A percentile compares a stretch with the other conserved stretches of the same genome.
phyloP scores from a whole-genome alignment of 2,329 filamentous ascomycete species.

The Trichoderma koningii region DNA sequence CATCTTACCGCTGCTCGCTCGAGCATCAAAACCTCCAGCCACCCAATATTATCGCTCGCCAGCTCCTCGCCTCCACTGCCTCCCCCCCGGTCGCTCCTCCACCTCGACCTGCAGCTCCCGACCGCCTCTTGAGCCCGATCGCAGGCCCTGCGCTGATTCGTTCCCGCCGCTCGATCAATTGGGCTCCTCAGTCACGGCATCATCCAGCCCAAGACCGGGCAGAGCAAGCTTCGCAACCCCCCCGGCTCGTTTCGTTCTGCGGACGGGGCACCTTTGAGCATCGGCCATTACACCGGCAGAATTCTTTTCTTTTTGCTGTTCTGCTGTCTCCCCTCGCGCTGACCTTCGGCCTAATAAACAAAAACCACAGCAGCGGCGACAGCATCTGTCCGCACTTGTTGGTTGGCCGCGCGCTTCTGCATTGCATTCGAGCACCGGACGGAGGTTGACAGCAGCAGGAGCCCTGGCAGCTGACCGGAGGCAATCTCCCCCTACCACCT shows the following conservation, averaged over 20 bases:
- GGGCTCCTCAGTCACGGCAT: constrained; percentile 11
- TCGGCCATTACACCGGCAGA: constrained; percentile 16
- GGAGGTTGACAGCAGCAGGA: constrained; percentile 11
- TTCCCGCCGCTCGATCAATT: constrained; percentile 19
- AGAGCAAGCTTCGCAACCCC: constrained; percentile 14
- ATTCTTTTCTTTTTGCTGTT: not conserved
- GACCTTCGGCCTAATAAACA: not conserved
- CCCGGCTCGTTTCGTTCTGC: constrained; percentile 23
- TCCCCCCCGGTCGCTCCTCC: constrained; percentile 26
- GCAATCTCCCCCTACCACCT: not conserved
- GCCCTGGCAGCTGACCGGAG: constrained; percentile 7
- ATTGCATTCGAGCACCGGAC: constrained; percentile 1
- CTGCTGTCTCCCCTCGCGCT: not conserved
- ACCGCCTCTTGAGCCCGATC: constrained; percentile 26
- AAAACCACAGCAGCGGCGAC: not conserved
- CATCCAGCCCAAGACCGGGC: not conserved
- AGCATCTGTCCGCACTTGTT: constrained; percentile 19
- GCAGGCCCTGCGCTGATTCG: constrained; percentile 18
- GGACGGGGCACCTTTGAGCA: constrained; percentile 5
- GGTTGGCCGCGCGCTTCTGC: constrained; percentile 9
- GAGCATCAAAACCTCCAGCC: constrained; percentile 23
- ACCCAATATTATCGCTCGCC: constrained; percentile 25
- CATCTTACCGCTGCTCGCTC: constrained; percentile 27
- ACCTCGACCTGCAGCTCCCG: constrained; percentile 28
- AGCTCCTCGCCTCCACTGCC: constrained; percentile 25